A percentile compares a stretch with the other conserved stretches of the same genome.
Evolutionary conservation across 495 filamentous ascomycete genomes (phyloP).

Genomic region (Delitschia confertaspora): DNA sequence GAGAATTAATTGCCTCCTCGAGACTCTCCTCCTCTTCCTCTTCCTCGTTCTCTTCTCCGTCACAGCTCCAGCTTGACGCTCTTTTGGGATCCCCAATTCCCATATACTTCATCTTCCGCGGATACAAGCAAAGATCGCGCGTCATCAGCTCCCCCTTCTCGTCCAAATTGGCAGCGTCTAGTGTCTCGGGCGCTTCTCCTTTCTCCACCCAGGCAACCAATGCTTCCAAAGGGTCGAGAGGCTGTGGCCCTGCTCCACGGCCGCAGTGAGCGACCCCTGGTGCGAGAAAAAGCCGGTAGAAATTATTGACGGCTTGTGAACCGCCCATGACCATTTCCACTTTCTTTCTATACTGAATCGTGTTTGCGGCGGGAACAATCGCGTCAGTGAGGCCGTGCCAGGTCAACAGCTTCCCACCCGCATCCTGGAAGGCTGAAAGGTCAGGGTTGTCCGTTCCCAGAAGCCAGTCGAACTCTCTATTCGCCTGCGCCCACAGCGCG

Average conservation of each 20-base stretch:
- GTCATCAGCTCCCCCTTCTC: constrained; percentile 11
- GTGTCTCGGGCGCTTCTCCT: constrained; percentile 32
- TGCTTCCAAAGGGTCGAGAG: constrained; percentile 26
- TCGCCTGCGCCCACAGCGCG: constrained; percentile 27
- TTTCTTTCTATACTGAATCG: constrained; percentile 27
- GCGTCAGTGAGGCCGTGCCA: constrained; percentile 37
- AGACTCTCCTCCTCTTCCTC: constrained; percentile 2
- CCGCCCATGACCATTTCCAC: constrained; percentile 29
- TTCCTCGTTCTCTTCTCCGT: neutral
- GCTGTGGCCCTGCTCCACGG: constrained; percentile 18
- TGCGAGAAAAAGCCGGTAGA: constrained; percentile 34
- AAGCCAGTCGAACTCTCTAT: constrained; percentile 30
- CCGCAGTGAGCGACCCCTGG: constrained; percentile 35
- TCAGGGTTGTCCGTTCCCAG: constrained; percentile 37
- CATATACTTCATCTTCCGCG: constrained; percentile 21
- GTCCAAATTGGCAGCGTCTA: constrained; percentile 12
- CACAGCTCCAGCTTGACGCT: constrained; percentile 19
- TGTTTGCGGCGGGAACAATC: constrained; percentile 29
- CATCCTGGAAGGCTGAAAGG: constrained; percentile 34
- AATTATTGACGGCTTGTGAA: constrained; percentile 26
- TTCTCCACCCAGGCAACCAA: constrained; percentile 41
- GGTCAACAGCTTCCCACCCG: constrained; percentile 40
- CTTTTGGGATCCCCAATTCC: constrained; percentile 17
- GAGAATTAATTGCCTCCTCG: neutral
- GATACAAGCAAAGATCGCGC: constrained; percentile 11